These are phyloP conservation scores for Podosphaera fusca DNA, from an alignment of 2,329 filamentous ascomycete genomes.

Conservation along the genomic window DNA sequence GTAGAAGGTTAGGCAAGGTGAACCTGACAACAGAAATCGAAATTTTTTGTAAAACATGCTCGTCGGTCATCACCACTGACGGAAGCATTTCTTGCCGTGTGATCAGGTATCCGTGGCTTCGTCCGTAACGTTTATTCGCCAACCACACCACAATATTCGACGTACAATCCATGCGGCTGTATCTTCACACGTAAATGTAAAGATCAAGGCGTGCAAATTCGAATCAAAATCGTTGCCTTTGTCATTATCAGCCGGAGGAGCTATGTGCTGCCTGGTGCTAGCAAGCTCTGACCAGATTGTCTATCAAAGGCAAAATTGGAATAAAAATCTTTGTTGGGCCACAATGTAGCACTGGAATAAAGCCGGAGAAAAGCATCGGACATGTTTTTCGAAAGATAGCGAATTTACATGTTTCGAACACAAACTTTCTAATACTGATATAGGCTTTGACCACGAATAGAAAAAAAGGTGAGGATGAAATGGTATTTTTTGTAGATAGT, in stretches of 20 bases:
- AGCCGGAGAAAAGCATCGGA: slow-evolving; percentile 42
- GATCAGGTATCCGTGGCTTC: slow-evolving; percentile 40
- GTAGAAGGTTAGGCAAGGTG: too few relatives aligned
- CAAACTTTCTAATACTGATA: slow-evolving; percentile 42
- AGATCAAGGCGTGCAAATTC: slow-evolving; percentile 37
- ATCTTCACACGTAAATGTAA: slow-evolving; percentile 46
- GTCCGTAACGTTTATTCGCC: slow-evolving; percentile 36
- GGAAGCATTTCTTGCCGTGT: slow-evolving; percentile 46
- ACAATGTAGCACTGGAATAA: slow-evolving; percentile 41
- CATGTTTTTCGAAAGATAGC: slow-evolving; percentile 41
- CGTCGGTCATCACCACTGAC: slow-evolving; percentile 38
- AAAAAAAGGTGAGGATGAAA: slow-evolving; percentile 27
- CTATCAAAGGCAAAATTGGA: slow-evolving; percentile 44
- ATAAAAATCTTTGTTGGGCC: slow-evolving; percentile 45
- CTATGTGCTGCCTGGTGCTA: background rate
- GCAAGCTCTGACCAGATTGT: slow-evolving; percentile 5
- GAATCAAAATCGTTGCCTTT: slow-evolving; percentile 34
- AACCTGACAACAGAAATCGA: slow-evolving; percentile 44
- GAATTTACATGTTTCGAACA: slow-evolving; percentile 42
- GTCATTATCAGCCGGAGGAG: slow-evolving; percentile 11
- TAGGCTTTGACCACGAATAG: slow-evolving; percentile 35
- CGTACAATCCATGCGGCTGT: slow-evolving; percentile 35
- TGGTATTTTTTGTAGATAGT: slow-evolving; percentile 39
- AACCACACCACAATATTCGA: slow-evolving; percentile 32
- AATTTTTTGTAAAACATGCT: slow-evolving; percentile 52